Evolutionary conservation across 768 basidiomycete species (phyloP).

Genomic region (Leccinellum albellum): DNA sequence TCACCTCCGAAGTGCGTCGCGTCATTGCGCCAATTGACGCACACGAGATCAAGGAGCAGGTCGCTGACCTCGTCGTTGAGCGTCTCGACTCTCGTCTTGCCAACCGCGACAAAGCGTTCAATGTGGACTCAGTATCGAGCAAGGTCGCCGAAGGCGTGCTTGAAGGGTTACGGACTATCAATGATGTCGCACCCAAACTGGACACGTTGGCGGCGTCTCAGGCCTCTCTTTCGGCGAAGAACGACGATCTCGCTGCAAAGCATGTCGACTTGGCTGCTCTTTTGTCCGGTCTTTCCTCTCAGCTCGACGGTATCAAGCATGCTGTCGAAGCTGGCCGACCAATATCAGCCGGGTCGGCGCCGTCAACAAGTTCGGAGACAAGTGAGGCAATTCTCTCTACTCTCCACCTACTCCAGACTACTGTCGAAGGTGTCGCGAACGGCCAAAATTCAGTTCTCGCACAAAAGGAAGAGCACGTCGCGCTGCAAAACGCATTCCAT

Average conservation of each 20-base stretch:
- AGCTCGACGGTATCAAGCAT: conserved; percentile 43
- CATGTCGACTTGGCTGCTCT: conserved; percentile 40
- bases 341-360: conserved; percentile 16
- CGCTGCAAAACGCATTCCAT: conserved; percentile 50
- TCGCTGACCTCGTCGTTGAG: conserved; percentile 84
- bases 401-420: conserved; percentile 44
- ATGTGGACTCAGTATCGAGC: conserved; percentile 51
- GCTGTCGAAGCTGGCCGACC: conserved; percentile 35
- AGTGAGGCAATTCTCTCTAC: conserved; percentile 30
- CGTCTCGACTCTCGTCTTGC: conserved; percentile 77
- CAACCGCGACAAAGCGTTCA: conserved; percentile 70
- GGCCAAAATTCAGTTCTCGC: conserved; percentile 48
- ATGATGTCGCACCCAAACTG: conserved; percentile 37
- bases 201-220: conserved; percentile 42
- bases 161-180: conserved; percentile 41
- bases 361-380: conserved; percentile 11
- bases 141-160: conserved; percentile 55
- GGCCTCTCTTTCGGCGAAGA: conserved; percentile 38
- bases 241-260: conserved; percentile 33
- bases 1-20: conserved; percentile 66
- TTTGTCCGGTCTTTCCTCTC: conserved; percentile 46
- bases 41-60: conserved; percentile 85
- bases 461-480: conserved; percentile 46
- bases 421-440: conserved; percentile 46
- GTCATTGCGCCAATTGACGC: conserved; percentile 76